Evolutionary conservation across 192 early-diverging fungal species (phyloP), one percentile per base, ranked within the genome.

Genomic region (Backusella tarrabulga): DNA sequence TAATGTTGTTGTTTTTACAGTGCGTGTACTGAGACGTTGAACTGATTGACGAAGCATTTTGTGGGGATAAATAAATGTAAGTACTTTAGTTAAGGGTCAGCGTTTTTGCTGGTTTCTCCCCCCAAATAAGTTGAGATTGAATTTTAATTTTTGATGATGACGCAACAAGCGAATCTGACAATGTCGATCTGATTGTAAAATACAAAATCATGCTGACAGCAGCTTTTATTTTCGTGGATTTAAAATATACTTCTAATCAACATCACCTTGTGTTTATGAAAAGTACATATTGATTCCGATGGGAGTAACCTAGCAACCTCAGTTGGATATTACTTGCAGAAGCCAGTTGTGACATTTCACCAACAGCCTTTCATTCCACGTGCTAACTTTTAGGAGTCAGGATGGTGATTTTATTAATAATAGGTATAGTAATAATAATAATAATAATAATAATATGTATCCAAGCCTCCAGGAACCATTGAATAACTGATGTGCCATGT

Each of bases 31-130:
- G 8, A 69, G 36, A 38, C 68, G 68, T 21, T 69, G 68, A 69
- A 38, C 68, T 69, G 68, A 69, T 38, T 38, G 68, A 38, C 68
- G 34, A 41, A 69, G 68, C 68, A 69, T 67, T 67, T 67, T 69
- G 68, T 69, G 68, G 34, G 34, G 32, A 38, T 69, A 68, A 38
- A 40, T 34, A 67, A 34, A 35, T 69, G 36, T 38, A 69, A 69
- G 68, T 69, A 34, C 32, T 68, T 68, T 68, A 3, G 54, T 60
- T 60, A 60, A 60, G 54, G 54, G 54, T 60, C 54, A 60, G 54
- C 54, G 54, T 26, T 60, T 60, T 60, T 60, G 54, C 54, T 60
- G 23, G 54, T 26, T 60, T 60, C 23, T 60, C 54, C 54, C 54
- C 54, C 54, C n/a, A 60, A 60, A 60, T 60, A 60, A 60, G 54